Evolutionary conservation across 495 filamentous ascomycete species (phyloP), one percentile per base, ranked within the genome.

Genomic region (Pseudoneurospora amorphoporcata): DNA sequence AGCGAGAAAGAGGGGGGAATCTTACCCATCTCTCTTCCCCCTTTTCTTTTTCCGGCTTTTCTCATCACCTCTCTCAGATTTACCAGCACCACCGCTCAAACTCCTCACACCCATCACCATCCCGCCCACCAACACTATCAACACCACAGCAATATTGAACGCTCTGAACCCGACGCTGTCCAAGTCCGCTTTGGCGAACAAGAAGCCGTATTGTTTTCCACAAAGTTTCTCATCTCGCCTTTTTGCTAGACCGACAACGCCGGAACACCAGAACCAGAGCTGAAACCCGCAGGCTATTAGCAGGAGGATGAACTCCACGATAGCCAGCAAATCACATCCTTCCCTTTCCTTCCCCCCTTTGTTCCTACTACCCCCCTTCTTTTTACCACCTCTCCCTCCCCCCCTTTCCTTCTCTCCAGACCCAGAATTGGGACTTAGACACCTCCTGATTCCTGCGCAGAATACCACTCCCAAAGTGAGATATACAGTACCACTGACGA

Each of bases 251-350:
- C 29, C 16, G 68, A 73, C 72, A 1, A 79, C 71, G 0, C 77
- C 79, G 0, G 72, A 40, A 1, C 58, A 70, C 82, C 82, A 84
- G 68, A 84, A 84, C 82, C 82, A 85, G 2, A 83, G 40, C 72
- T 83, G 77, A 61, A 82, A 75, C 0, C 77, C 70, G 10, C 81
- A 53, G 0, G 79, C 77, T 16, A 81, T 69, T 3, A 81, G 43
- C 35, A 81, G 68, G 0, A 81, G 53, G 4, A 77, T 68, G 39
- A 65, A 77, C 16, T 77, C 71, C 10, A 45, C 32, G 0, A 58
- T 43, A 0, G 12, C 65, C 1, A 75, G 37, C 39, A 73, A 68
- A 2, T 68, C 72, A 23, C 61, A 71, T 9, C 39, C 29, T 6
- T 43, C n/a, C 65, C 58, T n/a, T 32, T 45, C 41, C 40, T 69